Conservation (phyloP, 768 basidiomycete genomes). For the Sarcomyxa edulis region DNA sequence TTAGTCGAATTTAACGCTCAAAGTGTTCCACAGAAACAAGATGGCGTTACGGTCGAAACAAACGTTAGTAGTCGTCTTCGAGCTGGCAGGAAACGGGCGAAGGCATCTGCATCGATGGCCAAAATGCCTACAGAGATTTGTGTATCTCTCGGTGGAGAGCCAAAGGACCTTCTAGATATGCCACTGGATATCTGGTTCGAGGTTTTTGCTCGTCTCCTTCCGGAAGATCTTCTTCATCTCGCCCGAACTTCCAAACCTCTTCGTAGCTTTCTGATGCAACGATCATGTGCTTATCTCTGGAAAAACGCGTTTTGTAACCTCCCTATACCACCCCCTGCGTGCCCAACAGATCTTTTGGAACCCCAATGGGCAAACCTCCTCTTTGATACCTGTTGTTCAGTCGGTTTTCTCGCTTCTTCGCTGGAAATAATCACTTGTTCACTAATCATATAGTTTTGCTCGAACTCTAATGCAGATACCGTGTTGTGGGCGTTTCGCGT, state of each 20-base stretch:
- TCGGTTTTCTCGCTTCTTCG: neutral
- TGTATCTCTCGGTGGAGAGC: too few species aligned
- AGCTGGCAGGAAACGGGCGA: too few species aligned
- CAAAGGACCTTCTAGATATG: constrained; percentile 7
- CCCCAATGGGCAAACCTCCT: constrained; percentile 46
- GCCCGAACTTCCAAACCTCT: constrained; percentile 45
- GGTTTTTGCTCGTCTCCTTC: constrained; percentile 47
- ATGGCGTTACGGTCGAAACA: too few species aligned
- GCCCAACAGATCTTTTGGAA: constrained; percentile 43
- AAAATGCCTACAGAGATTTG: too few species aligned
- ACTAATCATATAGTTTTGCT: constrained; percentile 8
- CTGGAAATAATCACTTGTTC: neutral
- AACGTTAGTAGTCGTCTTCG: too few species aligned
- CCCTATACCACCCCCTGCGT: constrained; percentile 37
- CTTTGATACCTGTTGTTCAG: constrained; percentile 51
- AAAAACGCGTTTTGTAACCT: constrained; percentile 36
- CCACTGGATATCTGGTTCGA: constrained; percentile 10
- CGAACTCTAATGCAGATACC: constrained; percentile 4
- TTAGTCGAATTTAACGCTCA: too few species aligned
- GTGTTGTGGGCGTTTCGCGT: constrained; percentile 13
- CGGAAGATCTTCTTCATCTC: constrained; percentile 45
- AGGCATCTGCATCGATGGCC: too few species aligned
- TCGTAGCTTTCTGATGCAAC: constrained; percentile 40
- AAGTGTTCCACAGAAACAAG: too few species aligned
- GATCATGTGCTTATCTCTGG: constrained; percentile 46